Conservation (phyloP, 306 rosid genomes). For the Astragalus glycyphyllos region DNA sequence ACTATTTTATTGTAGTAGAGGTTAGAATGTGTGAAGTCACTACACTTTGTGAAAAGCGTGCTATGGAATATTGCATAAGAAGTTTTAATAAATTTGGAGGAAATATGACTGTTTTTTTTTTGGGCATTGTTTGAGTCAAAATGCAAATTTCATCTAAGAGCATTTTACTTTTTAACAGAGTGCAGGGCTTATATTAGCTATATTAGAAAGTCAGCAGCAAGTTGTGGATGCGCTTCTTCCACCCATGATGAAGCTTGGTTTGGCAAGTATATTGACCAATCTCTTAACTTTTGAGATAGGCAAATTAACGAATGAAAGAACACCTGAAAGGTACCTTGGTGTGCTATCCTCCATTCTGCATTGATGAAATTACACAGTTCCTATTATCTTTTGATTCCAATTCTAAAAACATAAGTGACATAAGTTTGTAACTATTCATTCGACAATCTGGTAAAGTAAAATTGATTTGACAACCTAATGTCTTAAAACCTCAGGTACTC, state of each 20-base stretch:
- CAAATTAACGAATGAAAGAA: conserved; percentile 63
- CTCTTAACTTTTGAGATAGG: conserved; percentile 74
- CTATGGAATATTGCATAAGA: conserved; percentile 27
- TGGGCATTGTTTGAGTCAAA: conserved; percentile 25
- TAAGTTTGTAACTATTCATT: conserved; percentile 20
- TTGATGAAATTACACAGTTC: conserved; percentile 32
- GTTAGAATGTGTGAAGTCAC: conserved; percentile 17
- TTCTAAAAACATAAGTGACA: conserved; percentile 17
- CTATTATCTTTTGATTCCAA: conserved; percentile 34
- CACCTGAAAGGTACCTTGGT: conserved; percentile 73
- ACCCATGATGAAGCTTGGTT: conserved; percentile 79
- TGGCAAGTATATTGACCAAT: conserved; percentile 65
- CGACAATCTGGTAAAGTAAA: conserved; percentile 28
- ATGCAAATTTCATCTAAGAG: conserved; percentile 29
- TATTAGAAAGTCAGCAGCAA: conserved; percentile 68
- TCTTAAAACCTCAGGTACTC: conserved; percentile 65
- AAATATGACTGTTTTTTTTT: conserved; percentile 17
- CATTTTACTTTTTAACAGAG: conserved; percentile 60
- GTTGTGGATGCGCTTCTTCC: conserved; percentile 66
- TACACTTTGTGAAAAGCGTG: conserved; percentile 18
- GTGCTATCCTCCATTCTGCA: conserved; percentile 29
- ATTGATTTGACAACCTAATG: conserved; percentile 32
- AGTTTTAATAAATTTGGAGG: conserved; percentile 10
- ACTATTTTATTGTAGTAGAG: neutral
- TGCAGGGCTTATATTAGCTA: conserved; percentile 71